Base-by-base conservation (phyloP, 345 rosid species). In the Eucalyptus cloeziana region DNA sequence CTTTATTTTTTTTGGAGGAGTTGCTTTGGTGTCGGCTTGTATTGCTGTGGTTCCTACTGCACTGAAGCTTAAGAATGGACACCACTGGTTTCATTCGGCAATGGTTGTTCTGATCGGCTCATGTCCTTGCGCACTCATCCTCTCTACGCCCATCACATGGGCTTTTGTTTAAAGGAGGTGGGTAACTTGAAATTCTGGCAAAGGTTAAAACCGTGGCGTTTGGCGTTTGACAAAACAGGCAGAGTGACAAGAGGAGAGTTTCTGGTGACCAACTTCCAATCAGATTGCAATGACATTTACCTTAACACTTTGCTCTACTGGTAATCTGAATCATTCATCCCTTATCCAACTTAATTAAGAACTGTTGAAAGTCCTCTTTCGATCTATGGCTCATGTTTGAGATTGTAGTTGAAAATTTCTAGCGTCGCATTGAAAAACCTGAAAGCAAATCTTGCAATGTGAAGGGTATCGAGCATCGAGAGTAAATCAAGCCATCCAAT, bases 401-500 rank as follows among this genome's bases (percentile, higher is more conserved):
- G 49, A 86, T 17, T 86, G 87, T 40, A 19, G 56, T 50, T 15
- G 25, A 25, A 40, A 49, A 47, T 25, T 25, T 27, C 56, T 22
- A 86, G 71, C 37, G 2, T 64, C 27, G 4, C 8, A 64, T 10
- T n/a, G 17, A n/a, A n/a, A 15, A 31, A 67, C 21, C 21, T 67
- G 79, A 67, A 67, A 67, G 40, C 33, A n/a, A 30, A 67, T 67
- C 17, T 47, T 87, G 56, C 69, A 31, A 51, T 87, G 30, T 54
- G 3, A 81, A 96, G 97, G 97, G 97, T 95, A 52, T 94, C 98
- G 86, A 95, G 99, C 93, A 90, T 92, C 31, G 97, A 97, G 93
- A 93, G 97, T 79, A 96, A 95, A 89, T 96, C 98, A 56, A 94
- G 96, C 86, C 99, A 97, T 94, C 99, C 98, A 80, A 95, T 95